Conservation (phyloP, 495 filamentous ascomycete species). For the Talaromyces borbonicus region DNA sequence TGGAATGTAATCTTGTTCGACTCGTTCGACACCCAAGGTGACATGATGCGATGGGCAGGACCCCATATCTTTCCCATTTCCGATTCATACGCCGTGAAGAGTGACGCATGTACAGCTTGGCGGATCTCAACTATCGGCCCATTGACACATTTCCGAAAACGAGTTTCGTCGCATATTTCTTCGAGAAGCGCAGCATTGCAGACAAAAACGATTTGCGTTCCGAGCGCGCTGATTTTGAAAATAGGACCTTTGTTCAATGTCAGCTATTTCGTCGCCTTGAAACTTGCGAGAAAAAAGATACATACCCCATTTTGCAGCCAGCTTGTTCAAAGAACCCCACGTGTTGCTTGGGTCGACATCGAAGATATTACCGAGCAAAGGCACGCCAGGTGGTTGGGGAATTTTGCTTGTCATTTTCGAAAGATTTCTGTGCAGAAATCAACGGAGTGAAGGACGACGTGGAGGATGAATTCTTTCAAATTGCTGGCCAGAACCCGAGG, state of each 20-base stretch:
- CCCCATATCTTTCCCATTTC: constrained; percentile 54
- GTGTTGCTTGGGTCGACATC: constrained; percentile 52
- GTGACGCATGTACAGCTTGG: constrained; percentile 53
- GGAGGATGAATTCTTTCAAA: no score
- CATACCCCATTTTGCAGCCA: constrained; percentile 56
- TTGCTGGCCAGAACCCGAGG: no score
- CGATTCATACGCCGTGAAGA: constrained; percentile 59
- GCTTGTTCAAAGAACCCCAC: constrained; percentile 49
- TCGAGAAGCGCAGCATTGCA: constrained; percentile 48
- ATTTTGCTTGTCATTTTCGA: constrained; percentile 37
- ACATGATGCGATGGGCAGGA: constrained; percentile 61
- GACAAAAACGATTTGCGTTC: constrained; percentile 43
- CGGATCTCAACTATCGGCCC: constrained; percentile 51
- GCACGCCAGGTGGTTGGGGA: constrained; percentile 56
- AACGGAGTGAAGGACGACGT: background rate
- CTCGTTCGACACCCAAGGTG: constrained; percentile 25
- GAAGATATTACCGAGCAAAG: constrained; percentile 58
- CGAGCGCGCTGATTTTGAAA: constrained; percentile 54
- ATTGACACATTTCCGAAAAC: constrained; percentile 56
- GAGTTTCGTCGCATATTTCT: constrained; percentile 62
- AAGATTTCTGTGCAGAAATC: background rate
- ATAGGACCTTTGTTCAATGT: constrained; percentile 45
- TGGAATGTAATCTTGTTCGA: constrained; percentile 21
- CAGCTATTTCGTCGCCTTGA: background rate
- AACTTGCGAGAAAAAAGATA: background rate